phyloP scores from a whole-genome alignment of 2,329 filamentous ascomycete genomes.

The Colletotrichum graminicola region DNA sequence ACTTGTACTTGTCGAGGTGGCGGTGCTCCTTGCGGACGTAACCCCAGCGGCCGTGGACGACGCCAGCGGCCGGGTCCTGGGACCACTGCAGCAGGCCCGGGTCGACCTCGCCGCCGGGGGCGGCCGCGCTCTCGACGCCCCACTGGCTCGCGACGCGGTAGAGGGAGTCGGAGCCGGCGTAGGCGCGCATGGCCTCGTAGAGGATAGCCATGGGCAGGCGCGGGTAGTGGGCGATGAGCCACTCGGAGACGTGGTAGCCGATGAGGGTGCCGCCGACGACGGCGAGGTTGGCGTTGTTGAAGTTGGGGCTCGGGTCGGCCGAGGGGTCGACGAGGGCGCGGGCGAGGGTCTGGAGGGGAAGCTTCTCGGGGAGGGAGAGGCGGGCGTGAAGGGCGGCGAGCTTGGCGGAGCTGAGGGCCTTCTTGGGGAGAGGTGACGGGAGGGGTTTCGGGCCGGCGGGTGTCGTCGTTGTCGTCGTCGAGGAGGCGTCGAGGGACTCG shows the following conservation, averaged over 20 bases:
- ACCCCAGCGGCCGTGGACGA: conserved; percentile 62
- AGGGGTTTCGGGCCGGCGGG: conserved; percentile 53
- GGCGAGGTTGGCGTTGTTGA: conserved; percentile 90
- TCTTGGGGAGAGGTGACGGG: conserved; percentile 78
- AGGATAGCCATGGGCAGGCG: conserved; percentile 90
- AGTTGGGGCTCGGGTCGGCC: conserved; percentile 81
- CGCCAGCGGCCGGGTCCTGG: conserved; percentile 59
- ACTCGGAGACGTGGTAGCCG: conserved; percentile 89
- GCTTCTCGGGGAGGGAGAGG: conserved; percentile 81
- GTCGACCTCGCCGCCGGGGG: conserved; percentile 91
- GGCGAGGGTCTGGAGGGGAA: conserved; percentile 88
- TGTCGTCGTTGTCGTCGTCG: conserved; percentile 50
- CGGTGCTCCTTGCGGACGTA: conserved; percentile 65
- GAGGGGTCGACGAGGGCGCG: conserved; percentile 87
- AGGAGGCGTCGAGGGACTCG: conserved; percentile 22
- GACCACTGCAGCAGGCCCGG: conserved; percentile 88
- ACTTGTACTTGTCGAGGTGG: conserved; percentile 62
- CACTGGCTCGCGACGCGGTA: conserved; percentile 82
- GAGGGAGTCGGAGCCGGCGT: conserved; percentile 81
- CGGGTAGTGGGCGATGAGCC: conserved; percentile 88
- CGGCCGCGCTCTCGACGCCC: conserved; percentile 91
- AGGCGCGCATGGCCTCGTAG: conserved; percentile 87
- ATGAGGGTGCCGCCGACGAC: conserved; percentile 86
- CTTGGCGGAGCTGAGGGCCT: conserved; percentile 82
- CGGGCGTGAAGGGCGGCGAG: conserved; percentile 93